phyloP scores from a whole-genome alignment of 2,329 filamentous ascomycete genomes.

The Scedosporium boydii region DNA sequence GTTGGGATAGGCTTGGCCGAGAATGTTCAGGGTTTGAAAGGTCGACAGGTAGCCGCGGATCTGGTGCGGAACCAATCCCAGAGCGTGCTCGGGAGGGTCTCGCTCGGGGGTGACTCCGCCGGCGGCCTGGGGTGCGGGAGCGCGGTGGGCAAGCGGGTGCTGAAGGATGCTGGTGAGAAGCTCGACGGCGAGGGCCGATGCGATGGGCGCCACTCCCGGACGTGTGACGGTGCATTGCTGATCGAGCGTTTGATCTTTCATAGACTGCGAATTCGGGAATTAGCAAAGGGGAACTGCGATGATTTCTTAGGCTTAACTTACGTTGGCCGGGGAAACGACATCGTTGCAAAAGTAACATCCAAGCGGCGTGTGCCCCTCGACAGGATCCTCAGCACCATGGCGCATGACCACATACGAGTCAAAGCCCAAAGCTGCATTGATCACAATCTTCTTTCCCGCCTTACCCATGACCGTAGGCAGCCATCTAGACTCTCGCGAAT shows the following conservation, averaged over 20 bases:
- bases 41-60: constrained; percentile 68
- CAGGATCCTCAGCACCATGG: constrained; percentile 60
- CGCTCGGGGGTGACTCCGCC: constrained; percentile 36
- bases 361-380: constrained; percentile 54
- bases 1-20: constrained; percentile 66
- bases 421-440: constrained; percentile 94
- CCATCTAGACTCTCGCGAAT: constrained; percentile 90
- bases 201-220: constrained; percentile 84
- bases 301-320: constrained; percentile 30
- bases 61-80: constrained; percentile 68
- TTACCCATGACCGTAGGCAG: constrained; percentile 95
- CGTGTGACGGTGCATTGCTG: constrained; percentile 97
- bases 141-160: constrained; percentile 61
- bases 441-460: constrained; percentile 82
- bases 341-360: constrained; percentile 99
- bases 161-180: constrained; percentile 80
- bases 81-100: constrained; percentile 47
- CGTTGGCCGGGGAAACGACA: constrained; percentile 87
- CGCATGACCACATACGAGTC: constrained; percentile 97
- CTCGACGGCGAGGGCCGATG: constrained; percentile 84
- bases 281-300: not conserved
- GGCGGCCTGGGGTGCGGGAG: constrained; percentile 41
- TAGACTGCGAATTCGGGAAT: constrained; percentile 47
- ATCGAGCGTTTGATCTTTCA: constrained; percentile 91
- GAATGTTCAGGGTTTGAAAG: constrained; percentile 66